These are phyloP conservation scores for Clarireedia sp. DNA, from an alignment of 2,329 filamentous ascomycete species.

Conservation along the genomic window DNA sequence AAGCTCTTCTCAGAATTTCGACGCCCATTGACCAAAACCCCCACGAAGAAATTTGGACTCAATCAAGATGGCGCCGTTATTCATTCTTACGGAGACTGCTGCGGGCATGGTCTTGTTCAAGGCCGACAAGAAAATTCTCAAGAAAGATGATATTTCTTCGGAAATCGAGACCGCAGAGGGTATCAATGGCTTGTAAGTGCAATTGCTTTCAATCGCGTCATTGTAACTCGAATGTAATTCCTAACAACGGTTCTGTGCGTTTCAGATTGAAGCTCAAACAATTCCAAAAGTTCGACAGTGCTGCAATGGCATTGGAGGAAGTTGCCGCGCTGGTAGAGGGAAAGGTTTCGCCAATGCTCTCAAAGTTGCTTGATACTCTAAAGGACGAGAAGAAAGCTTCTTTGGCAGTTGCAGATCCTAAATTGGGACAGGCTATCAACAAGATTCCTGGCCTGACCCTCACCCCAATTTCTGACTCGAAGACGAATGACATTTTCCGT, in stretches of 20 bases:
- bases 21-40: slow-evolving; percentile 9
- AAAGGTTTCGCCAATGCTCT: slow-evolving; percentile 85
- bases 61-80: slow-evolving; percentile 64
- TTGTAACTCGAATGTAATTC: slow-evolving; percentile 3
- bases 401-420: slow-evolving; percentile 86
- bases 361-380: slow-evolving; percentile 74
- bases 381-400: slow-evolving; percentile 98
- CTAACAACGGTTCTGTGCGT: slow-evolving; percentile 16
- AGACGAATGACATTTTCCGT: slow-evolving; percentile 83
- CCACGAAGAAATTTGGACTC: slow-evolving; percentile 8
- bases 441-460: slow-evolving; percentile 85
- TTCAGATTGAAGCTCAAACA: slow-evolving; percentile 85
- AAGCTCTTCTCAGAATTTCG: slow-evolving; percentile 12
- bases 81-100: slow-evolving; percentile 85
- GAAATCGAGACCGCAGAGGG: slow-evolving; percentile 75
- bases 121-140: slow-evolving; percentile 96
- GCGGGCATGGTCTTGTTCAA: slow-evolving; percentile 94
- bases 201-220: slow-evolving; percentile 16
- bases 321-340: slow-evolving; percentile 82
- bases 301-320: slow-evolving; percentile 82
- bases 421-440: slow-evolving; percentile 84
- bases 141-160: slow-evolving; percentile 69
- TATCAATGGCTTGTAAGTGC: slow-evolving; percentile 72
- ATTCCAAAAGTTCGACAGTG: slow-evolving; percentile 95
- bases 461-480: slow-evolving; percentile 72